Base-by-base conservation (phyloP, 2,329 filamentous ascomycete genomes). In the Zymoseptoria crescenta region DNA sequence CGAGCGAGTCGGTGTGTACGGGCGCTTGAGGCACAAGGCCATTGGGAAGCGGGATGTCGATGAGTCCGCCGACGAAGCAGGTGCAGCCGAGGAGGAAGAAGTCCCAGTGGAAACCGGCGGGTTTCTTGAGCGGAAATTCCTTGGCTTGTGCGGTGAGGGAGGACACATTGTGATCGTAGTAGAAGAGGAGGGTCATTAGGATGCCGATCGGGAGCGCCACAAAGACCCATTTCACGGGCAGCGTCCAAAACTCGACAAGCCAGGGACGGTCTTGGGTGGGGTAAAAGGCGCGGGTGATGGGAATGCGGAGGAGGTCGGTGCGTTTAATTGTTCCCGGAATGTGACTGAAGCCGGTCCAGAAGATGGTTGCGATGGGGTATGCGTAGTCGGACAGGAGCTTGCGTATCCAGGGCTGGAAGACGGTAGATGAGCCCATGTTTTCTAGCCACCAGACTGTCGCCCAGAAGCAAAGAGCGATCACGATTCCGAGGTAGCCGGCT, bases 61-160 rank as follows among this genome's bases (percentile, higher is more conserved):
- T 73, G n/a, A 84, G 75, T 0, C 80, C 81, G 1, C 77, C 76
- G 20, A 83, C 74, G 60, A 81, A 80, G 1, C 80, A 83, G 0
- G 81, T 83, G 60, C 78, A 75, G 6, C 81, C 82, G 0, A 84
- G 75, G 0, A 84, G 74, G 69, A 83, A 83, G 65, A 83, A 79
- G 67, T 84, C 82, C 81, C 81, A 83, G 67, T 83, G 81, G 66
- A 83, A 84, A n/a, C 81, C 81, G 0, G 80, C 81, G 0, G 81
- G 81, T 64, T 84, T 84, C 56, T 77, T 77, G 9, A 84, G 73
- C 0, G 81, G 81, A 53, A 80, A 84, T 27, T 82, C 76, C 27
- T 77, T 78, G 13, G 79, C 81, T 69, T 84, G 82, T 0, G 81
- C 81, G 8, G 79, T 82, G 30, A 84, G 74, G 24, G 79, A 81